Conservation (phyloP, 192 early-diverging fungal species). For the Dimargaris cristalligena region DNA sequence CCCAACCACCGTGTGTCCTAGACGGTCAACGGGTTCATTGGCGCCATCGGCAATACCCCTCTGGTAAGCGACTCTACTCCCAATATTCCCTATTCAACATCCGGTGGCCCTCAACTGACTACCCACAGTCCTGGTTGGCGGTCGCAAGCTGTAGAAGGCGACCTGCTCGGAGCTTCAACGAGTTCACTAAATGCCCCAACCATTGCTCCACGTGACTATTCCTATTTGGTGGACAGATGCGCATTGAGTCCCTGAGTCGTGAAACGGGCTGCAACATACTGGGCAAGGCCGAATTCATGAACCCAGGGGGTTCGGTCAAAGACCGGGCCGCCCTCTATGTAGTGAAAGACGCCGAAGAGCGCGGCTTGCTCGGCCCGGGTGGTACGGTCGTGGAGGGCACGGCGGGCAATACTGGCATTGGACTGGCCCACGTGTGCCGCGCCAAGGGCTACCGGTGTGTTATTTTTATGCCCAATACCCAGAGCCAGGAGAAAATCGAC, state of each 20-base stretch:
- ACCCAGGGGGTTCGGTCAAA: conserved; percentile 92
- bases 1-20: no score
- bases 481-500: conserved; percentile 89
- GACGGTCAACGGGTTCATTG: conserved; percentile 55
- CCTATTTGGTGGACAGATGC: no score
- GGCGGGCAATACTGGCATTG: conserved; percentile 90
- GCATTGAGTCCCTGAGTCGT: conserved; percentile 45
- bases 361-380: conserved; percentile 65
- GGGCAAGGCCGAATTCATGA: conserved; percentile 95
- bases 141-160: no score
- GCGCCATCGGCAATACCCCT: conserved; percentile 83
- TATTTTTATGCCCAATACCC: conserved; percentile 97
- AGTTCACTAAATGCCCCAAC: no score
- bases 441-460: conserved; percentile 90
- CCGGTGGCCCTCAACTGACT: no score
- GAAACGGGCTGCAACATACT: conserved; percentile 75
- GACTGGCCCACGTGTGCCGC: conserved; percentile 82
- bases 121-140: no score
- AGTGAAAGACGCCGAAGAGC: conserved; percentile 83
- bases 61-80: no score
- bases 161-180: no score
- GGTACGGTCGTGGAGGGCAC: conserved; percentile 82
- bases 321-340: conserved; percentile 90
- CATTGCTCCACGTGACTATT: no score
- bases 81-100: no score